Base-by-base conservation (phyloP, 768 basidiomycete species). In the Kwoniella europaea region DNA sequence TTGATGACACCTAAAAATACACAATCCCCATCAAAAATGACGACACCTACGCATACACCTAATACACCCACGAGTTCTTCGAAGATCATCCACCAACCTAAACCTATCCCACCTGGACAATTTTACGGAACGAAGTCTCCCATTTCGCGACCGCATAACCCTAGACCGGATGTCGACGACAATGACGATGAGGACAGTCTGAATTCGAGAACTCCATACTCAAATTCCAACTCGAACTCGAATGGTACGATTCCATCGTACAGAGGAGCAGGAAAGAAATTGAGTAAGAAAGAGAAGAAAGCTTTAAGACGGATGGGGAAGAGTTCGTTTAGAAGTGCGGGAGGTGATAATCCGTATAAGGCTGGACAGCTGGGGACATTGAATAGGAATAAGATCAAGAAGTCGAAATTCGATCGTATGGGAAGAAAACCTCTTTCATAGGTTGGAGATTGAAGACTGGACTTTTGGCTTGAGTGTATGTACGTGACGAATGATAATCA, bases 111-210 rank as follows among this genome's bases (percentile, higher is more conserved):
- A 15, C 58, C 63, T 1, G 44, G 59, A 18, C 16, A 29, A 16
- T 72, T 72, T 50, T 67, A 75, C 20, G 65, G 65, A 50, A 60
- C 20, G 7, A 58, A 65, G 16, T 72, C 74, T 29, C 74, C 74
- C 1, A 69, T 75, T 7, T 16, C 56, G 2, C 50, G 74, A 29
- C 61, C 66, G 13, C 7, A 29, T 16, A 16, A 63, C 16, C 74
- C 71, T n/a, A 54, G 16, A 43, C 59, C 59, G 6, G 59, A 61
- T 43, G 0, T 16, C 12, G 35, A 59, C n/a, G 24, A 29, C 7
- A 16, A 61, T 20, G 7, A 43, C 12, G 42, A n/a, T 43, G 42
- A 18, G 43, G 46, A 50, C 10, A 50, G 46, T 50, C 12, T 15
- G 46, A 50, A 18, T 50, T 50, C 46, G 18, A 18, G 46, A 50